Percentiles rank a stretch among this genome's conserved stretches.
Conservation (phyloP, 768 basidiomycete species). For the Mycena rosella region DNA sequence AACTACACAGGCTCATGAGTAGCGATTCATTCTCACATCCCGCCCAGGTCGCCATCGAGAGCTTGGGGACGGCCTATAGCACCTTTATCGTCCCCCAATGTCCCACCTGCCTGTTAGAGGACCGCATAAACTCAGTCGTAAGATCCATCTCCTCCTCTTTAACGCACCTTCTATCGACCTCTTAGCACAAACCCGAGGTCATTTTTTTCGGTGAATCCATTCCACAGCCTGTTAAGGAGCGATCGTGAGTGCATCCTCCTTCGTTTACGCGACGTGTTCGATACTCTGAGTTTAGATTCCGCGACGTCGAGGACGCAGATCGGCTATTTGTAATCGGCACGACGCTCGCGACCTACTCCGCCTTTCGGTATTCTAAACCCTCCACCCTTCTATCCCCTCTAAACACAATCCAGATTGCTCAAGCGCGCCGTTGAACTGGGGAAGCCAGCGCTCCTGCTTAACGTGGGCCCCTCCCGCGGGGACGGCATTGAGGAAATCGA, state of each 20-base stretch:
- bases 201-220: conserved; percentile 95
- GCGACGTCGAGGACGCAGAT: conserved; percentile 69
- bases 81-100: conserved; percentile 88
- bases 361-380: conserved; percentile 71
- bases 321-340: conserved; percentile 88
- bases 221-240: conserved; percentile 68
- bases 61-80: conserved; percentile 76
- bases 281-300: conserved; percentile 57
- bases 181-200: conserved; percentile 84
- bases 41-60: conserved; percentile 80
- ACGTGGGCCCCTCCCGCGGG: conserved; percentile 90
- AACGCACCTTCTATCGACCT: conserved; percentile 1
- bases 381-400: not conserved
- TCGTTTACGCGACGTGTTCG: not conserved
- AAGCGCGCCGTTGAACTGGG: conserved; percentile 81
- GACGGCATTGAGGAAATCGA: conserved; percentile 77
- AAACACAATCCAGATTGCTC: conserved; percentile 66
- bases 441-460: conserved; percentile 87
- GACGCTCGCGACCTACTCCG: conserved; percentile 93
- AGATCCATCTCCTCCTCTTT: conserved; percentile 10
- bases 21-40: conserved; percentile 3
- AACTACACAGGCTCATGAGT: conserved; percentile 18
- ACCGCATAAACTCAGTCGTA: conserved; percentile 72
- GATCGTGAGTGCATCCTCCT: conserved; percentile 67
- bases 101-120: conserved; percentile 70